These are phyloP conservation scores for Gaeumannomyces sp. DNA, from an alignment of 2,329 filamentous ascomycete genomes.

Conservation along the genomic window DNA sequence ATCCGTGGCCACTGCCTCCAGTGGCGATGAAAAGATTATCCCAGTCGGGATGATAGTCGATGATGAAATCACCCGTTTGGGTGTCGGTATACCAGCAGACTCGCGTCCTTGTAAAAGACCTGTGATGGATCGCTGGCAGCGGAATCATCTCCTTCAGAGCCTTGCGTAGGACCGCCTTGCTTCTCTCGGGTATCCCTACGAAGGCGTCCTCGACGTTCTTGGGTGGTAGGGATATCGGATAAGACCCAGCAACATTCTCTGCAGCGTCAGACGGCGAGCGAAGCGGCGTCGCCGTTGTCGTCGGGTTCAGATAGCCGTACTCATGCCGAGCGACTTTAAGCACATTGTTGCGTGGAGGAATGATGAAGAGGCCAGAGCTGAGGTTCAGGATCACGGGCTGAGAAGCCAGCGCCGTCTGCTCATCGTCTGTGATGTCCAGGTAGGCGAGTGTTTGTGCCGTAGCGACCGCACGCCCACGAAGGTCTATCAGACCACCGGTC, in stretches of 20 bases:
- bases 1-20: constrained; percentile 59
- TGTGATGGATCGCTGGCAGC: constrained; percentile 43
- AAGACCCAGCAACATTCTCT: constrained; percentile 7
- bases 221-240: constrained; percentile 31
- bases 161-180: constrained; percentile 52
- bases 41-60: constrained; percentile 61
- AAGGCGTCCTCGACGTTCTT: constrained; percentile 44
- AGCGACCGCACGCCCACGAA: constrained; percentile 68
- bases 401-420: constrained; percentile 57
- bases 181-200: constrained; percentile 52
- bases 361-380: constrained; percentile 65
- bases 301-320: constrained; percentile 59
- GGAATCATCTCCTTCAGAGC: constrained; percentile 58
- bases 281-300: constrained; percentile 17
- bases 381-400: constrained; percentile 72
- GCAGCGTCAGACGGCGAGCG: constrained; percentile 13
- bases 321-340: constrained; percentile 66
- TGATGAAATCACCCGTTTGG: constrained; percentile 62
- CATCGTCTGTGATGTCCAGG: constrained; percentile 63
- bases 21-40: constrained; percentile 54
- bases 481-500: constrained; percentile 71
- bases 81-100: constrained; percentile 77
- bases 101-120: constrained; percentile 56
- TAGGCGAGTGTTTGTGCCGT: constrained; percentile 81
- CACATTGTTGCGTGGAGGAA: constrained; percentile 56